A percentile compares a stretch with the other conserved stretches of the same genome.
Evolutionary conservation across 148 eudicot species (phyloP).

Genomic region (Beta vulgaris): DNA sequence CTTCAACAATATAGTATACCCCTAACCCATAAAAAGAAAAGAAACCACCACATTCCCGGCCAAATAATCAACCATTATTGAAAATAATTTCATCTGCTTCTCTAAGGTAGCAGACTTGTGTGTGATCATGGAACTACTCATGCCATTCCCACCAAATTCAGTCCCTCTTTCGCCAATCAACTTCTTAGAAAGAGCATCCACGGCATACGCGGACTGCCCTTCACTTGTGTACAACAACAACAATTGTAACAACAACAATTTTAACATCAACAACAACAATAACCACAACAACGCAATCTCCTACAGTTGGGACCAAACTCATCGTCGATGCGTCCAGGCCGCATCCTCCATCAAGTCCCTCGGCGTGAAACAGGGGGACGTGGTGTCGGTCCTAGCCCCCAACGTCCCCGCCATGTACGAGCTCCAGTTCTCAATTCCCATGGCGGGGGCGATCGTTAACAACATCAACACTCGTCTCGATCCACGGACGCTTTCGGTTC

Average conservation of each 20-base stretch:
- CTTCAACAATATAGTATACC: too few relatives aligned
- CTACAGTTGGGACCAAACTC: conserved; percentile 64
- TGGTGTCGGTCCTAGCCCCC: conserved; percentile 68
- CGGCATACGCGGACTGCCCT: conserved; percentile 47
- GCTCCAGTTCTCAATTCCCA: conserved; percentile 75
- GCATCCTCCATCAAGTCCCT: conserved; percentile 60
- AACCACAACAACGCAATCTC: conserved; percentile 6
- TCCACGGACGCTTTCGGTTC: conserved; percentile 37
- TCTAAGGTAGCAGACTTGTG: neutral
- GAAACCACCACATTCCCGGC: too few relatives aligned
- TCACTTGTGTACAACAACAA: conserved; percentile 45
- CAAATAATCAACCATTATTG: neutral
- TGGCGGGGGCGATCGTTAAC: conserved; percentile 58
- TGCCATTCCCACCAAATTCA: conserved; percentile 42
- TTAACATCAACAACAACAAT: conserved; percentile 27
- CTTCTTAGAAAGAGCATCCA: conserved; percentile 64
- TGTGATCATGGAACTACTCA: conserved; percentile 19
- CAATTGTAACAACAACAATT: neutral
- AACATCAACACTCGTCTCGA: conserved; percentile 52
- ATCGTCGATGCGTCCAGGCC: conserved; percentile 44
- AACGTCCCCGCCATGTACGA: conserved; percentile 76
- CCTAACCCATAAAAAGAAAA: too few relatives aligned
- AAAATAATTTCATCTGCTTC: neutral
- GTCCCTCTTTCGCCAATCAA: conserved; percentile 53
- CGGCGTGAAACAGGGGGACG: conserved; percentile 39